Percentiles rank a stretch among this genome's conserved stretches.
Conservation (phyloP, 2,329 filamentous ascomycete genomes). For the Ophiostoma australiae region DNA sequence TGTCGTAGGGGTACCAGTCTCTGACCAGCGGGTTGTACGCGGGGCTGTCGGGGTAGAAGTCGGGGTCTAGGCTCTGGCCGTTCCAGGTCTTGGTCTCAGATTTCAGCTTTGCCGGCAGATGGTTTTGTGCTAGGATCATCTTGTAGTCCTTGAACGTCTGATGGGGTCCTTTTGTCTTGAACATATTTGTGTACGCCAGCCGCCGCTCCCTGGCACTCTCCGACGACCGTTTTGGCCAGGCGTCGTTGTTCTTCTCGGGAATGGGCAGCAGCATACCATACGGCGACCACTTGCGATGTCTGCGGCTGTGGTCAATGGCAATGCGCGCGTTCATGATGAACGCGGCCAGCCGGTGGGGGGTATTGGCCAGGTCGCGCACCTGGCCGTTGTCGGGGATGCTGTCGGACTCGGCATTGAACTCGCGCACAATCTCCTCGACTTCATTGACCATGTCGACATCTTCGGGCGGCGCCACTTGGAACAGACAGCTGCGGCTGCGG, state of each 20-base stretch:
- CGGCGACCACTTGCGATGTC: slow-evolving; percentile 45
- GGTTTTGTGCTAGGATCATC: not conserved
- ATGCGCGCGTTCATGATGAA: slow-evolving; percentile 49
- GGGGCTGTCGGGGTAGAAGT: not conserved
- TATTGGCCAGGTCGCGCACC: slow-evolving; percentile 26
- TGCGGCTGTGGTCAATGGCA: slow-evolving; percentile 50
- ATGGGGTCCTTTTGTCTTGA: not conserved
- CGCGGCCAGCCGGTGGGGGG: slow-evolving; percentile 32
- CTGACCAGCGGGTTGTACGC: slow-evolving; percentile 6
- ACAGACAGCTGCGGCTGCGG: slow-evolving; percentile 50
- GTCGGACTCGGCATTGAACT: slow-evolving; percentile 43
- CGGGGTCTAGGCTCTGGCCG: not conserved
- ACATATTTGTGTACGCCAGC: not conserved
- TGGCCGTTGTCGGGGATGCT: slow-evolving; percentile 25
- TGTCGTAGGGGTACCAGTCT: slow-evolving; percentile 38
- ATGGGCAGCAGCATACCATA: slow-evolving; percentile 46
- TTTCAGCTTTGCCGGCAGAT: not conserved
- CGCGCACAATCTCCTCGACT: slow-evolving; percentile 50
- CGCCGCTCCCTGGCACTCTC: not conserved
- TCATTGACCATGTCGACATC: slow-evolving; percentile 50
- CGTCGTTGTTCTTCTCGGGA: not conserved
- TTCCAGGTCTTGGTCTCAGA: not conserved
- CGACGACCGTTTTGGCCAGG: not conserved
- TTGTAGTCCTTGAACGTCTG: not conserved
- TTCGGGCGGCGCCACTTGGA: slow-evolving; percentile 54